Conservation (phyloP, 2,329 filamentous ascomycete genomes). For the Fusarium guadeloupense region DNA sequence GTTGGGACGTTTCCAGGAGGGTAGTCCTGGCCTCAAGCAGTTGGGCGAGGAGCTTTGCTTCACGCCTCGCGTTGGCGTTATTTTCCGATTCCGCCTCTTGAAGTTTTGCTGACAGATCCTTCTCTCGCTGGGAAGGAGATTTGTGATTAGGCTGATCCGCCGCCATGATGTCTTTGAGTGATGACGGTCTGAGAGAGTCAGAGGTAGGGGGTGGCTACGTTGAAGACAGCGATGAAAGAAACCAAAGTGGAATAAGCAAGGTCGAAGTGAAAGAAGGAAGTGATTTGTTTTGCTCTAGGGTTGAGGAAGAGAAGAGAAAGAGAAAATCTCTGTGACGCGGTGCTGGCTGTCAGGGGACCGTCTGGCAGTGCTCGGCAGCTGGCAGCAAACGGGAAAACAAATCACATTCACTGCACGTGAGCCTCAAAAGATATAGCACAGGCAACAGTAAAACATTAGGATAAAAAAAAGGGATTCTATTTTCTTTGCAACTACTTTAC, state of each 20-base stretch:
- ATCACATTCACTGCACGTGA: neutral
- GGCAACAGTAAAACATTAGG: neutral
- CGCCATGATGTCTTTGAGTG: neutral
- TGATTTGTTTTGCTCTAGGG: neutral
- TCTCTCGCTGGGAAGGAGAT: constrained; percentile 5
- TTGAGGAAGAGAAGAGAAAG: neutral
- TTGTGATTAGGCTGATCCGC: neutral
- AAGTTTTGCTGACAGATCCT: constrained; percentile 8
- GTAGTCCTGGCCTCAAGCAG: constrained; percentile 7
- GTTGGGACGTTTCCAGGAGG: constrained; percentile 7
- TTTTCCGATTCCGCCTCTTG: constrained; percentile 6
- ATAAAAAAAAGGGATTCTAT: neutral
- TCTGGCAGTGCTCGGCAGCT: neutral
- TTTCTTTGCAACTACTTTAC: neutral
- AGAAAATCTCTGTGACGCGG: neutral
- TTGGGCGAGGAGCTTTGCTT: constrained; percentile 2
- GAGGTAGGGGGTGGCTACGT: neutral
- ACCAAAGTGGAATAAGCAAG: neutral
- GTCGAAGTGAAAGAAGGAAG: neutral
- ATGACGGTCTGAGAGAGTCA: neutral
- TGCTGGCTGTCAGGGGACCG: neutral
- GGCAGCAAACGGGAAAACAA: neutral
- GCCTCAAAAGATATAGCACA: neutral
- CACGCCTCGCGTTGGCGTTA: neutral
- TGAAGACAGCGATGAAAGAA: neutral